phyloP scores from a whole-genome alignment of 2,329 filamentous ascomycete species.

The Chalaropsis thielavioides region DNA sequence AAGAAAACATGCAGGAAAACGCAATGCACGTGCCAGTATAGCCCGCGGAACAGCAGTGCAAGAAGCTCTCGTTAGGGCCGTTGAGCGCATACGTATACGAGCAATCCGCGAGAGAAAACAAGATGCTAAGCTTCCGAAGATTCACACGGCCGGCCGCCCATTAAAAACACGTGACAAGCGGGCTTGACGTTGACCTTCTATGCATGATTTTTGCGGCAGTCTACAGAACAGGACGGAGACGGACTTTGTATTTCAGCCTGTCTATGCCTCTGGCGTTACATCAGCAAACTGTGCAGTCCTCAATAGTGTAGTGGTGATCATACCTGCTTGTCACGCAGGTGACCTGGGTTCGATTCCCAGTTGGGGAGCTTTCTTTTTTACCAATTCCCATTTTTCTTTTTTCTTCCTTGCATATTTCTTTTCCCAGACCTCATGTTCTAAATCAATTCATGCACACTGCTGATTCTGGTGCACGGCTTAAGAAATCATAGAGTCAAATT shows the following conservation, averaged over 20 bases:
- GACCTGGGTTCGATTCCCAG: conserved; percentile 13
- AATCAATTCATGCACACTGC: not conserved
- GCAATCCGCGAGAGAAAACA: no score
- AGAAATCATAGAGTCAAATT: not conserved
- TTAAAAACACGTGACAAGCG: no score
- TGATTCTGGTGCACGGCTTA: not conserved
- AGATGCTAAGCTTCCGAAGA: no score
- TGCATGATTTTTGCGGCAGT: no score
- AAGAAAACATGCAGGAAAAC: not conserved
- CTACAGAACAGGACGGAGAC: no score
- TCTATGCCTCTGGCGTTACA: not conserved
- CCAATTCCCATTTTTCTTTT: not conserved
- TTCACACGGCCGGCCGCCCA: no score
- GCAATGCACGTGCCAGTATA: not conserved
- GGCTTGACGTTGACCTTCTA: no score
- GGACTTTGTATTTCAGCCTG: not conserved
- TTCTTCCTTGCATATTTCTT: no score
- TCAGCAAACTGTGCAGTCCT: not conserved
- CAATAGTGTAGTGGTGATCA: conserved; percentile 11
- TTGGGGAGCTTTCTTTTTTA: not conserved
- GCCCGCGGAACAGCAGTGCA: no score
- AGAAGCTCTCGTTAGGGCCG: no score
- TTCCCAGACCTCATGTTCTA: no score
- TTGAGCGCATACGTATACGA: no score
- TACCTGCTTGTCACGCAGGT: conserved; percentile 8